A percentile compares a stretch with the other conserved stretches of the same genome.
phyloP scores from a whole-genome alignment of 192 early-diverging fungal species.

The Coemansia umbellata region DNA sequence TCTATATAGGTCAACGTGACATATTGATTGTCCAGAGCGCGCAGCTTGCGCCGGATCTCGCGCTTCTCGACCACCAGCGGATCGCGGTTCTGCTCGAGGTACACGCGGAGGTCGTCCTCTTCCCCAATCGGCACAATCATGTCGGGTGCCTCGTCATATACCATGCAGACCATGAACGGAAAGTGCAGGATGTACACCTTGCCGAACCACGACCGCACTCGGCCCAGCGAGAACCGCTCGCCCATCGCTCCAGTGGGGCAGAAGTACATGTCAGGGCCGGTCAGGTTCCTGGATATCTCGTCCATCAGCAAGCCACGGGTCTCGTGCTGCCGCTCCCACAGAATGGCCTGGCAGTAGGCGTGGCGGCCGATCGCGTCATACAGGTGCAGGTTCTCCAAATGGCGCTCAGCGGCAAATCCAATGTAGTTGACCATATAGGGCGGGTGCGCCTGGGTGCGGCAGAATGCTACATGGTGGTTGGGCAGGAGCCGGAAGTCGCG shows the following conservation, averaged over 20 bases:
- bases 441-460: conserved; percentile 52
- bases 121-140: conserved; percentile 50
- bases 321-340: conserved; percentile 36
- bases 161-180: conserved; percentile 63
- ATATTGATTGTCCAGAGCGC: conserved; percentile 58
- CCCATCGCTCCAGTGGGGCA: conserved; percentile 24
- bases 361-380: conserved; percentile 54
- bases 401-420: conserved; percentile 62
- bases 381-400: conserved; percentile 62
- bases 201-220: conserved; percentile 58
- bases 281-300: conserved; percentile 52
- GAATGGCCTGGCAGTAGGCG: conserved; percentile 46
- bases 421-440: conserved; percentile 65
- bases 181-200: conserved; percentile 61
- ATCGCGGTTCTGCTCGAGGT: conserved; percentile 54
- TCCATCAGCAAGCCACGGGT: conserved; percentile 28
- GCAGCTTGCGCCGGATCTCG: conserved; percentile 52
- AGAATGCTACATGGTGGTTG: conserved; percentile 53
- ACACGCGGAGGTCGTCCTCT: conserved; percentile 52
- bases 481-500: conserved; percentile 57
- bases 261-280: conserved; percentile 67
- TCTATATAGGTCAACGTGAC: conserved; percentile 53
- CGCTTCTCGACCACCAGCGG: conserved; percentile 46
- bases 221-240: conserved; percentile 11
- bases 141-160: conserved; percentile 59